A percentile compares a stretch with the other conserved stretches of the same genome.
phyloP scores from a whole-genome alignment of 805 yeast genomes.

The Yamadazyma takamatsuzukensis region DNA sequence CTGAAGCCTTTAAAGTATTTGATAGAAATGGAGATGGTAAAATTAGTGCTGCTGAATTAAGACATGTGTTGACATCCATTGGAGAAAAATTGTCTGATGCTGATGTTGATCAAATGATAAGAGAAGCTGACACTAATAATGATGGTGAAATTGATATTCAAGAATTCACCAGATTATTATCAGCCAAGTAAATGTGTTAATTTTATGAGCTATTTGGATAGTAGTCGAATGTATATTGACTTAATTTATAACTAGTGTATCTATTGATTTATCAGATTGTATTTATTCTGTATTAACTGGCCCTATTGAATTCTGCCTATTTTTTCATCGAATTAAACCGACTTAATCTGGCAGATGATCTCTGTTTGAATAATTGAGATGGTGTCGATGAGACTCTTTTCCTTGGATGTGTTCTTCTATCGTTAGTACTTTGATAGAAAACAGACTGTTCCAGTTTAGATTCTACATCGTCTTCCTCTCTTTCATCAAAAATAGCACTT shows the following conservation, averaged over 20 bases:
- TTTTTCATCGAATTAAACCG: slow-evolving; percentile 17
- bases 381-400: slow-evolving; percentile 16
- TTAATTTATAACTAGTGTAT: too few relatives aligned
- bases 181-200: slow-evolving; percentile 57
- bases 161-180: slow-evolving; percentile 88
- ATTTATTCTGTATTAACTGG: too few relatives aligned
- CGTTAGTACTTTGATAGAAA: slow-evolving; percentile 14
- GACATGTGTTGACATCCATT: slow-evolving; percentile 94
- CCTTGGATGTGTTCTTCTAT: slow-evolving; percentile 21
- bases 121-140: slow-evolving; percentile 91
- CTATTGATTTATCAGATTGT: too few relatives aligned
- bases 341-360: slow-evolving; percentile 14
- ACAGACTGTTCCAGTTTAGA: slow-evolving; percentile 13
- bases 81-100: slow-evolving; percentile 96
- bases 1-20: slow-evolving; percentile 97
- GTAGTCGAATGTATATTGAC: too few relatives aligned
- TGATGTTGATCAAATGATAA: slow-evolving; percentile 95
- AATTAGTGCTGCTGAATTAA: slow-evolving; percentile 92
- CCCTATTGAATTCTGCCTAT: too few relatives aligned
- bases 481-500: slow-evolving; percentile 14
- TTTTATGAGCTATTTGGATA: too few relatives aligned
- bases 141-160: slow-evolving; percentile 97
- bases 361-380: slow-evolving; percentile 10
- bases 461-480: slow-evolving; percentile 13
- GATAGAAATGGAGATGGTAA: slow-evolving; percentile 96